A percentile compares a stretch with the other conserved stretches of the same genome.
Conservation (phyloP, 441 rosid genomes). For the Euphorbia schlechtendalii region DNA sequence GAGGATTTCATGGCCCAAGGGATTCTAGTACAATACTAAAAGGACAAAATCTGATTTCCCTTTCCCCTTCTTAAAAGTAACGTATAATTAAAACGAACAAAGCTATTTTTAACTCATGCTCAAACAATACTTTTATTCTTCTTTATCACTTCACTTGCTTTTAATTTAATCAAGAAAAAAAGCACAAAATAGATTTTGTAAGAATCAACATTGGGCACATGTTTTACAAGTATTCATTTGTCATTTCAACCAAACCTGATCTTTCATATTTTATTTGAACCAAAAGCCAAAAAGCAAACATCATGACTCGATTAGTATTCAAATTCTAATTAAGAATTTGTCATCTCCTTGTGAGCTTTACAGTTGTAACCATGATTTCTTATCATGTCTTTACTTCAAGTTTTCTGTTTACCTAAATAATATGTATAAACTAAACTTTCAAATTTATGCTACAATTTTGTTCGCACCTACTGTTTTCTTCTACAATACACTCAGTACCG, state of each 20-base stretch:
- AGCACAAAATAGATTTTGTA: constrained; percentile 2
- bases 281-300: not conserved
- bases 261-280: not conserved
- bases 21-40: not conserved
- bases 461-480: not conserved
- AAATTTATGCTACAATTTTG: not conserved
- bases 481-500: too few species aligned
- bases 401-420: not conserved
- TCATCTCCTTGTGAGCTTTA: constrained; percentile 23
- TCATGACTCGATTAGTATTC: not conserved
- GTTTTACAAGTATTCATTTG: constrained; percentile 12
- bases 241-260: constrained; percentile 1
- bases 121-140: not conserved
- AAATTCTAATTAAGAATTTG: constrained; percentile 13
- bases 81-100: not conserved
- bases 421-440: not conserved
- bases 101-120: constrained; percentile 3
- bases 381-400: constrained; percentile 9
- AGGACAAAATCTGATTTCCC: not conserved
- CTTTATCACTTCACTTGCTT: constrained; percentile 8
- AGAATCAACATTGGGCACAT: constrained; percentile 1
- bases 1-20: constrained; percentile 1
- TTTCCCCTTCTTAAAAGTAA: not conserved
- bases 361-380: constrained; percentile 36
- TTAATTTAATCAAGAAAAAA: not conserved